These are phyloP conservation scores for Tetraselmis chui DNA, from an alignment of 139 green algal species.

Conservation along the genomic window DNA sequence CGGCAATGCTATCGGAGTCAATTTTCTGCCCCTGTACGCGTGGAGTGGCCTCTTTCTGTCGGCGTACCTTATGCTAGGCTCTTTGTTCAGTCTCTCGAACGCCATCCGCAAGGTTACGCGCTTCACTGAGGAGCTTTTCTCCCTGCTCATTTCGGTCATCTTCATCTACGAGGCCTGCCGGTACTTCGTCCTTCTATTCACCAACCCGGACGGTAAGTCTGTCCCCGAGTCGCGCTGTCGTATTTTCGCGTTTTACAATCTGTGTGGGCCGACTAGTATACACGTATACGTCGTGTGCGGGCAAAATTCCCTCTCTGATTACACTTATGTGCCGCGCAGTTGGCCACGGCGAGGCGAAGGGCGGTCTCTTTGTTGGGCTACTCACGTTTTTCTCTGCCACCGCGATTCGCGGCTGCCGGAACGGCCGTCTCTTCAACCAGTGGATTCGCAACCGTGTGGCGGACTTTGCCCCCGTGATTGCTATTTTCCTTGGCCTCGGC, in stretches of 20 bases:
- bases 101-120: not conserved
- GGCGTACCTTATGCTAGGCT: slow-evolving; percentile 1
- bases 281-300: not conserved
- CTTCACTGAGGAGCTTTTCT: slow-evolving; percentile 20
- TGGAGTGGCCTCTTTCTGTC: slow-evolving; percentile 6
- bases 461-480: slow-evolving; percentile 12
- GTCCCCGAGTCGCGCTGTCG: not conserved
- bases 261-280: no score
- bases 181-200: slow-evolving; percentile 3
- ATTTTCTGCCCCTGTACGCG: slow-evolving; percentile 12
- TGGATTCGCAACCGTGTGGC: slow-evolving; percentile 6
- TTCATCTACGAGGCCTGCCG: slow-evolving; percentile 13
- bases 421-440: slow-evolving; percentile 10
- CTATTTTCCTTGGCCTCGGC: not conserved
- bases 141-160: slow-evolving; percentile 11
- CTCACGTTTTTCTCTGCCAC: not conserved
- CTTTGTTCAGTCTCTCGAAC: slow-evolving; percentile 3
- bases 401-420: not conserved
- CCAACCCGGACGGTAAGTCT: not conserved
- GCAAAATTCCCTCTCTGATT: not conserved
- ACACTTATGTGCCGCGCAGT: not conserved
- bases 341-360: not conserved
- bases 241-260: no score
- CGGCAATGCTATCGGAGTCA: not conserved
- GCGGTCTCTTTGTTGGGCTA: not conserved